phyloP scores from a whole-genome alignment of 169 alveolate species.

The Cryptosporidium bovis region DNA sequence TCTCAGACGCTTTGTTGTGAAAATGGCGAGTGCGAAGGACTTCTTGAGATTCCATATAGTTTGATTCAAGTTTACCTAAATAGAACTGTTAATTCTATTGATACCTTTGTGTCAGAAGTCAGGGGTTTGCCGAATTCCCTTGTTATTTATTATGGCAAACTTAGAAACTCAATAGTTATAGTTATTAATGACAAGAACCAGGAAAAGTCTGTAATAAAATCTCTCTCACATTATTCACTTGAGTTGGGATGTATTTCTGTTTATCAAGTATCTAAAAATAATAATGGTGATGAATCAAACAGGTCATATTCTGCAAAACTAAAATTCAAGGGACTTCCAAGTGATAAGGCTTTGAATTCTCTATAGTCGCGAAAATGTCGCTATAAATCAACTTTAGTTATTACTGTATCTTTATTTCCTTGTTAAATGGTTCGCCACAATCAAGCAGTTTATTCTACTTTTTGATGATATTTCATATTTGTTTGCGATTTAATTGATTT shows the following conservation, averaged over 20 bases:
- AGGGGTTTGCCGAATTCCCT: conserved; percentile 34
- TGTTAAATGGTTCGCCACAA: too few species aligned
- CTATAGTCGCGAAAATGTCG: too few species aligned
- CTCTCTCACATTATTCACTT: conserved; percentile 8
- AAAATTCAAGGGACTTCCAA: conserved; percentile 13
- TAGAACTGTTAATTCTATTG: conserved; percentile 67
- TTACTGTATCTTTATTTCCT: too few species aligned
- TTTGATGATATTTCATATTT: too few species aligned
- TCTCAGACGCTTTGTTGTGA: conserved; percentile 9
- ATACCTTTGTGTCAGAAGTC: conserved; percentile 37
- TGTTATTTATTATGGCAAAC: conserved; percentile 54
- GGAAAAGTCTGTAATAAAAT: conserved; percentile 26
- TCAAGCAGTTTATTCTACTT: too few species aligned
- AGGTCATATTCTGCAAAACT: conserved; percentile 49
- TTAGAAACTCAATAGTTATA: conserved; percentile 37
- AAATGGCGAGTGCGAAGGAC: conserved; percentile 71
- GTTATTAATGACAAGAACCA: conserved; percentile 24
- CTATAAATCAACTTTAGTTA: too few species aligned
- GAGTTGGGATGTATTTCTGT: conserved; percentile 41
- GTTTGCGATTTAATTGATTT: too few species aligned
- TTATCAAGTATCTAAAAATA: conserved; percentile 17
- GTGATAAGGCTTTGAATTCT: neutral
- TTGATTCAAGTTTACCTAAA: conserved; percentile 76
- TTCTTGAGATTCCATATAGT: conserved; percentile 73
- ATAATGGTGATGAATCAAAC: conserved; percentile 9